phyloP scores from a whole-genome alignment of 1,284 basidiomycete genomes.

The Athelia psychrophila region DNA sequence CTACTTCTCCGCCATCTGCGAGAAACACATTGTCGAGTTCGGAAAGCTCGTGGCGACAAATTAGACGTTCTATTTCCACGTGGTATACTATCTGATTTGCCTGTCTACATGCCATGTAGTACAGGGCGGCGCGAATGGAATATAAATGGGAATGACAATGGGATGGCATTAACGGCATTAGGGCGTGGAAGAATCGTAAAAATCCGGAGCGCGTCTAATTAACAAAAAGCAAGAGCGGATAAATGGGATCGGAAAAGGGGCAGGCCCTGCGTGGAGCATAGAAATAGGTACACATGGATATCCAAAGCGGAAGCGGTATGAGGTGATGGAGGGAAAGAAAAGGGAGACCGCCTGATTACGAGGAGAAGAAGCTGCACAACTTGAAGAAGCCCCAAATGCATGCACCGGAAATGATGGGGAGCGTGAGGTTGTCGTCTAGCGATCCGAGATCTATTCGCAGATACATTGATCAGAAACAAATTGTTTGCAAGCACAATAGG shows the following conservation, averaged over 20 bases:
- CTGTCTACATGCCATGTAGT: no score
- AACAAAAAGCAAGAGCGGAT: no score
- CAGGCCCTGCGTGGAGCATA: no score
- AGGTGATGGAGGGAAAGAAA: background rate
- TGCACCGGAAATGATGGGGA: slow-evolving; percentile 88
- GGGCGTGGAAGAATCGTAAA: no score
- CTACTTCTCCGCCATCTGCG: slow-evolving; percentile 90
- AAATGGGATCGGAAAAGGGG: no score
- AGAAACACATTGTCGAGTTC: slow-evolving; percentile 46
- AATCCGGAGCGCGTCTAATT: no score
- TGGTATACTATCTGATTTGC: no score
- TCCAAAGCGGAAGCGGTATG: background rate
- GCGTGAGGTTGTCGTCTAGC: slow-evolving; percentile 90
- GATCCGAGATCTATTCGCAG: slow-evolving; percentile 74
- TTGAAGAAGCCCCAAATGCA: slow-evolving; percentile 75
- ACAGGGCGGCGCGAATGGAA: no score
- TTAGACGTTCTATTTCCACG: no score
- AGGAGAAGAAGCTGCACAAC: slow-evolving; percentile 20
- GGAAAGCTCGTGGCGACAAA: background rate
- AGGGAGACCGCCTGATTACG: background rate
- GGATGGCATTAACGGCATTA: no score
- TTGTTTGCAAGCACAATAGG: slow-evolving; percentile 7
- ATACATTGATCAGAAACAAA: slow-evolving; percentile 10
- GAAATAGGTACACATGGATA: no score
- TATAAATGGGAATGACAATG: no score